phyloP scores from a whole-genome alignment of 2,329 filamentous ascomycete genomes.

The Pseudogymnoascus sp. region DNA sequence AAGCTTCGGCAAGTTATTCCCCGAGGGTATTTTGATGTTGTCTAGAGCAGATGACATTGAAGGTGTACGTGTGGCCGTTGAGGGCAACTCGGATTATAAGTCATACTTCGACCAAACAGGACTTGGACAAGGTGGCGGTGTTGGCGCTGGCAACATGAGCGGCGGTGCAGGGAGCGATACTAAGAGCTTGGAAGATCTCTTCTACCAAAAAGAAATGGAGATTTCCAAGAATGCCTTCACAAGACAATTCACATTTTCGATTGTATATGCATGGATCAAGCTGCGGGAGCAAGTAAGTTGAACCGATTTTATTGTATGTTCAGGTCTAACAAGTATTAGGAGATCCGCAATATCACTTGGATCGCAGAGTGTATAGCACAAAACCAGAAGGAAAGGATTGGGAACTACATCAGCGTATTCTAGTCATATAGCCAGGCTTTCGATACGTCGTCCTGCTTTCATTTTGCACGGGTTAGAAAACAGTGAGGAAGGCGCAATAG shows the following conservation, averaged over 20 bases:
- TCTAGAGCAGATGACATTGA: slow-evolving; percentile 92
- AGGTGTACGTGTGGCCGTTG: slow-evolving; percentile 85
- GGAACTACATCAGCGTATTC: slow-evolving; percentile 98
- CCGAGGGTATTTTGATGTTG: slow-evolving; percentile 90
- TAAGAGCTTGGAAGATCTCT: slow-evolving; percentile 91
- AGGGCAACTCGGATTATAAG: slow-evolving; percentile 90
- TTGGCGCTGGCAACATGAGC: slow-evolving; percentile 75
- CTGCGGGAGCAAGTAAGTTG: slow-evolving; percentile 82
- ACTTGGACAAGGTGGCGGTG: slow-evolving; percentile 64
- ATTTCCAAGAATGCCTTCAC: slow-evolving; percentile 93
- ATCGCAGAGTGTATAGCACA: slow-evolving; percentile 99
- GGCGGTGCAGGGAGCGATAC: slow-evolving; percentile 73
- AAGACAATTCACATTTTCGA: slow-evolving; percentile 86
- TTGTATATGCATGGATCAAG: slow-evolving; percentile 98
- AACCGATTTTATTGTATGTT: background rate
- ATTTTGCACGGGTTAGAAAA: slow-evolving; percentile 6
- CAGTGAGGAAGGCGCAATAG: slow-evolving; percentile 3
- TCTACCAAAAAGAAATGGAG: slow-evolving; percentile 99
- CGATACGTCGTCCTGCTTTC: background rate
- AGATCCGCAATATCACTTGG: slow-evolving; percentile 99
- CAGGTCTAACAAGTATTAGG: slow-evolving; percentile 48
- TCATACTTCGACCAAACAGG: slow-evolving; percentile 90
- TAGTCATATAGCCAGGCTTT: slow-evolving; percentile 35
- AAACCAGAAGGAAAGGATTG: slow-evolving; percentile 98
- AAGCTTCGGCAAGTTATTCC: slow-evolving; percentile 81